Conservation (phyloP, 805 yeast species). For the Nakazawaea ambrosiae region DNA sequence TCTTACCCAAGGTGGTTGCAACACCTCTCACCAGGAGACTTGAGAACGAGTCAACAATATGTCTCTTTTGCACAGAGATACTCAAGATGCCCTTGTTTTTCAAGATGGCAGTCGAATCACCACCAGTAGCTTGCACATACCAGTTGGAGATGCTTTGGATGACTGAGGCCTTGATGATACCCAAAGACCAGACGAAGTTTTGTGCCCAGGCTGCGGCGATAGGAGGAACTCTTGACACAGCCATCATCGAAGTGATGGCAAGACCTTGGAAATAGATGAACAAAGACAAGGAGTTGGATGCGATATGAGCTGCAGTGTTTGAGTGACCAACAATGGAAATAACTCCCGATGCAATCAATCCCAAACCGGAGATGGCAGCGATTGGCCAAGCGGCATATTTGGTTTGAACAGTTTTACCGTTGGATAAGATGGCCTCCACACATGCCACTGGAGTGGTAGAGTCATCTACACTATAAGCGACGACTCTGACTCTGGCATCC, state of each 20-base stretch:
- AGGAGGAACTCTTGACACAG: slow-evolving; percentile 87
- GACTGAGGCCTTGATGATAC: slow-evolving; percentile 68
- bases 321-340: slow-evolving; percentile 85
- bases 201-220: slow-evolving; percentile 98
- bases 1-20: slow-evolving; percentile 22
- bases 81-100: slow-evolving; percentile 59
- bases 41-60: slow-evolving; percentile 12
- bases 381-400: slow-evolving; percentile 93
- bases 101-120: slow-evolving; percentile 71
- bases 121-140: slow-evolving; percentile 96
- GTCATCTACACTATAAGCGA: slow-evolving; percentile 47
- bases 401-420: slow-evolving; percentile 92
- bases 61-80: slow-evolving; percentile 73
- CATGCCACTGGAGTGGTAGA: slow-evolving; percentile 65
- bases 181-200: slow-evolving; percentile 95
- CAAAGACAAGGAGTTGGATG: slow-evolving; percentile 89
- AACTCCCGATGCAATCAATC: slow-evolving; percentile 80
- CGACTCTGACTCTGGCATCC: slow-evolving; percentile 83
- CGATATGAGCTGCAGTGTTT: slow-evolving; percentile 92
- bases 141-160: slow-evolving; percentile 84
- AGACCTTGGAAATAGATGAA: slow-evolving; percentile 91
- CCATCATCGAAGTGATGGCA: slow-evolving; percentile 93
- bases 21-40: slow-evolving; percentile 8
- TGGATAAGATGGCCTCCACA: slow-evolving; percentile 78
- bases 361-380: slow-evolving; percentile 85